Evolutionary conservation across 2,329 filamentous ascomycete genomes (phyloP).

Genomic region (Bipolaris cookei): DNA sequence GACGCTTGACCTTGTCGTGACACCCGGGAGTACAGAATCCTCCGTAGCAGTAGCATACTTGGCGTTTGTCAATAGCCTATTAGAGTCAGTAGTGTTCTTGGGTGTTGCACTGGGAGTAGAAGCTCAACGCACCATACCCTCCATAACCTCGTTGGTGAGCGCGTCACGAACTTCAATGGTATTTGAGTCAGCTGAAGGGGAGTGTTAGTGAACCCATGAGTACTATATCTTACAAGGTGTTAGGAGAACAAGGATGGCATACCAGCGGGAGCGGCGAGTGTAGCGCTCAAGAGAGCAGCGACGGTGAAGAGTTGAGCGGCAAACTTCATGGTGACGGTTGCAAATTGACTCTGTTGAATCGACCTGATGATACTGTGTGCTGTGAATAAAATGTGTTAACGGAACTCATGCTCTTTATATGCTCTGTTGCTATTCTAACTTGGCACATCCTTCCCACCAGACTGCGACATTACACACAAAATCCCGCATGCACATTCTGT

Average conservation of each 20-base stretch:
- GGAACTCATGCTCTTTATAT: not conserved
- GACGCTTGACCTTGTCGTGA: not conserved
- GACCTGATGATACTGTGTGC: not conserved
- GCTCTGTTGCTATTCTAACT: not conserved
- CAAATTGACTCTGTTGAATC: not conserved
- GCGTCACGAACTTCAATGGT: slow-evolving; percentile 3
- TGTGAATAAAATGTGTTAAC: not conserved
- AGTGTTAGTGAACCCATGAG: not conserved
- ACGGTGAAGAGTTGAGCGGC: slow-evolving; percentile 2
- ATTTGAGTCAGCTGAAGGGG: not conserved
- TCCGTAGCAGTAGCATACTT: slow-evolving; percentile 8
- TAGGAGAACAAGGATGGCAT: not conserved
- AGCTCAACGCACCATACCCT: not conserved
- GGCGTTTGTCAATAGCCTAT: slow-evolving; percentile 1
- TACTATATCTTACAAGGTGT: no score
- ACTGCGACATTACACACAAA: not conserved
- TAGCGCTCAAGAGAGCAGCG: slow-evolving; percentile 2
- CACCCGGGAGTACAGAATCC: slow-evolving; percentile 3
- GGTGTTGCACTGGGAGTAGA: not conserved
- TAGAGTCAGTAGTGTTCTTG: not conserved
- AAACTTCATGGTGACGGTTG: slow-evolving; percentile 1
- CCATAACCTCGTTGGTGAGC: not conserved
- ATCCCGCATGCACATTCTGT: not conserved
- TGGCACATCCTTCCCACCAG: not conserved
- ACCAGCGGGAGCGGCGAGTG: not conserved